These are phyloP conservation scores for Backusella parvicylindrica DNA, from an alignment of 192 early-diverging fungal genomes.

Conservation along the genomic window DNA sequence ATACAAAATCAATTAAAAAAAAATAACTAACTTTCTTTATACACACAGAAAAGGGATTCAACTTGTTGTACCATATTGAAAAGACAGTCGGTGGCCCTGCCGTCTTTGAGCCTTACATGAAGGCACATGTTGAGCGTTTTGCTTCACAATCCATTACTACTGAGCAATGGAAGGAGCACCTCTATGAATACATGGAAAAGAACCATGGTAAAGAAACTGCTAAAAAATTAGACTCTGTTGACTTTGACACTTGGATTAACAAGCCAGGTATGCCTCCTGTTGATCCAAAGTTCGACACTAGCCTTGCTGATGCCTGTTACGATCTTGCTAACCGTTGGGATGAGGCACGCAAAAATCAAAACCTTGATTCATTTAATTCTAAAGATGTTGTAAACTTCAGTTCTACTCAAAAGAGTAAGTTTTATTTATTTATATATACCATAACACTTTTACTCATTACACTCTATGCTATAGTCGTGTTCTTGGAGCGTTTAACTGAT, in stretches of 20 bases:
- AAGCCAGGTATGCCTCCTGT: slow-evolving; percentile 88
- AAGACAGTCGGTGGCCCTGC: slow-evolving; percentile 77
- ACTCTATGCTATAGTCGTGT: slow-evolving; percentile 56
- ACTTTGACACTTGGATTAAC: slow-evolving; percentile 90
- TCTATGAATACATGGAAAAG: slow-evolving; percentile 77
- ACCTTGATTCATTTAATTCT: slow-evolving; percentile 46
- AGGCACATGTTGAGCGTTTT: slow-evolving; percentile 78
- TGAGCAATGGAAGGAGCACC: slow-evolving; percentile 79
- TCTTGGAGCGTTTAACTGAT: slow-evolving; percentile 73
- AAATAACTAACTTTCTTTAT: background rate
- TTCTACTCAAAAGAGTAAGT: slow-evolving; percentile 61
- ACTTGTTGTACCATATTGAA: slow-evolving; percentile 90
- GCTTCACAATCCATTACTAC: slow-evolving; percentile 86
- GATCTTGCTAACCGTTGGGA: slow-evolving; percentile 78
- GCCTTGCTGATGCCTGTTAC: slow-evolving; percentile 75
- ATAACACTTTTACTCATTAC: no score
- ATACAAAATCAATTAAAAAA: background rate
- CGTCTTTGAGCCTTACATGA: slow-evolving; percentile 86
- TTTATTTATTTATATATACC: background rate
- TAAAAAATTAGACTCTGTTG: slow-evolving; percentile 67
- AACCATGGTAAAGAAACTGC: slow-evolving; percentile 62
- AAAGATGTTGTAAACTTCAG: slow-evolving; percentile 67
- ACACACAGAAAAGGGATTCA: slow-evolving; percentile 86
- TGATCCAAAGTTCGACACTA: slow-evolving; percentile 77
- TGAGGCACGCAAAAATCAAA: slow-evolving; percentile 42